These are phyloP conservation scores for Garcia nutans DNA, from an alignment of 345 rosid genomes.

Conservation along the genomic window DNA sequence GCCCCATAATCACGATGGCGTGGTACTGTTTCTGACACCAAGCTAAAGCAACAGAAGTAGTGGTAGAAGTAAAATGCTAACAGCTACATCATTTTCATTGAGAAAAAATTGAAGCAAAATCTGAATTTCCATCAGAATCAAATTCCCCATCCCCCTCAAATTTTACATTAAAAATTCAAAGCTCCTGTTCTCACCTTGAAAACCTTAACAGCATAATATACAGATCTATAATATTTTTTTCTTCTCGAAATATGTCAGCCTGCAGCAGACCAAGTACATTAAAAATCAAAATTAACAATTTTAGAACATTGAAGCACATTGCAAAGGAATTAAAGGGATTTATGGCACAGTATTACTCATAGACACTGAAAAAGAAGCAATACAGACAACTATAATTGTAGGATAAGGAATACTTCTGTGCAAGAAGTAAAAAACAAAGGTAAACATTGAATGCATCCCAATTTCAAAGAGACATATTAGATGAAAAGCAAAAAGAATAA, in stretches of 20 bases:
- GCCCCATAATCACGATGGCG: conserved; percentile 71
- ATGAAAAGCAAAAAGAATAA: background rate
- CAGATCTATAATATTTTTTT: conserved; percentile 82
- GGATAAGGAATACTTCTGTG: no score
- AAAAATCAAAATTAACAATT: background rate
- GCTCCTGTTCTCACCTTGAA: conserved; percentile 62
- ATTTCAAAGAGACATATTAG: background rate
- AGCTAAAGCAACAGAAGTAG: conserved; percentile 48
- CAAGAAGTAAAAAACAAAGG: background rate
- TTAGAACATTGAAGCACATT: background rate
- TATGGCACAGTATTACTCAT: background rate
- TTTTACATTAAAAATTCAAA: conserved; percentile 8
- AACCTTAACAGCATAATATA: conserved; percentile 90
- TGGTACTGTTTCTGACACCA: conserved; percentile 94
- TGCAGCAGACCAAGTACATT: conserved; percentile 30
- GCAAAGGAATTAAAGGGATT: background rate
- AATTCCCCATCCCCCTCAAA: background rate
- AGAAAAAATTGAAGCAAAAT: background rate
- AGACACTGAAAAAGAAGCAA: background rate
- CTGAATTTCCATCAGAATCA: background rate
- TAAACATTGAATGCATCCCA: background rate
- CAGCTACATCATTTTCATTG: background rate
- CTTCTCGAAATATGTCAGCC: conserved; percentile 91
- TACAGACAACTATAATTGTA: background rate
- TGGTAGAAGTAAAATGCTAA: conserved; percentile 6